phyloP scores from a whole-genome alignment of 1,284 basidiomycete genomes.

The Heliocybe sulcata region DNA sequence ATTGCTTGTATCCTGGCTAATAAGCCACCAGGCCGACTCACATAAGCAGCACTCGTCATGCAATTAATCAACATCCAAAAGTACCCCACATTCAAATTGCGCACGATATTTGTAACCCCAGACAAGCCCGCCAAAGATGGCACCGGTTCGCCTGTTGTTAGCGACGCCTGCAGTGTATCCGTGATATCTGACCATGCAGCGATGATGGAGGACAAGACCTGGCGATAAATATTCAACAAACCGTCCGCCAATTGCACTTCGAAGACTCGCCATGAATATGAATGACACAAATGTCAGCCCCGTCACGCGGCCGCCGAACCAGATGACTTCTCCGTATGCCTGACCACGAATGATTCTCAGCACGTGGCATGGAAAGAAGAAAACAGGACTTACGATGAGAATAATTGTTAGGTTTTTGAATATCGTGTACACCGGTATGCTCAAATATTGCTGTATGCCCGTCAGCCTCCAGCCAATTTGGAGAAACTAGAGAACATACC shows the following conservation, averaged over 20 bases:
- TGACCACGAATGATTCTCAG: conserved; percentile 17
- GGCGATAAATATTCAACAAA: conserved; percentile 4
- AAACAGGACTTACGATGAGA: conserved; percentile 65
- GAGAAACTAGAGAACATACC: conserved; percentile 29
- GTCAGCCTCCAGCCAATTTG: background rate
- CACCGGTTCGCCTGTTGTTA: conserved; percentile 33
- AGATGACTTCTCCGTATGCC: conserved; percentile 97
- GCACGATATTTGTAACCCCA: conserved; percentile 40
- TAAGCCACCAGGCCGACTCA: conserved; percentile 32
- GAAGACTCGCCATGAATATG: conserved; percentile 73
- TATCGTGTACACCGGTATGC: conserved; percentile 93
- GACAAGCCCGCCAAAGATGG: conserved; percentile 35
- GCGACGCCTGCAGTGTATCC: conserved; percentile 26
- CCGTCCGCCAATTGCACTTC: conserved; percentile 2
- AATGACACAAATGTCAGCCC: conserved; percentile 87
- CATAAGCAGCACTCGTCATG: conserved; percentile 86
- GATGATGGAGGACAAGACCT: conserved; percentile 92
- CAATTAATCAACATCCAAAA: conserved; percentile 98
- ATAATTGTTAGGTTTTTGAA: conserved; percentile 99
- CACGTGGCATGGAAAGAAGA: conserved; percentile 2
- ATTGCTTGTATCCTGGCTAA: background rate
- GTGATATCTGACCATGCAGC: conserved; percentile 93
- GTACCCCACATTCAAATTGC: conserved; percentile 78
- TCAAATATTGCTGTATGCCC: conserved; percentile 74
- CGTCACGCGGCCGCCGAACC: conserved; percentile 92